phyloP scores from a whole-genome alignment of 805 yeast species.

The Debaryomyces maramus region DNA sequence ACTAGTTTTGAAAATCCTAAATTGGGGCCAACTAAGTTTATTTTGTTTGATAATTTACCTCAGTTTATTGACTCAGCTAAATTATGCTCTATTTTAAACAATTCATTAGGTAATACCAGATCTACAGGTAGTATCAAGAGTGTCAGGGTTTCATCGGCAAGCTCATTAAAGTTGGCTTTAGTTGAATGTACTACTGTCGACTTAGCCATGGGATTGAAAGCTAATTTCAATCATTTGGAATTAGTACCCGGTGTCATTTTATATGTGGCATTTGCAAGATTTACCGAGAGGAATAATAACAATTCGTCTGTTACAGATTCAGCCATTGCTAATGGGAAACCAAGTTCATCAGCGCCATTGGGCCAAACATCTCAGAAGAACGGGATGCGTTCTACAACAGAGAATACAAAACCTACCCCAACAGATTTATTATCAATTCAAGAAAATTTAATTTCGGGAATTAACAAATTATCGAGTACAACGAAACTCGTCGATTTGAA shows the following conservation, averaged over 20 bases:
- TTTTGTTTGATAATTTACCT: constrained; percentile 82
- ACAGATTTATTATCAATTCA: constrained; percentile 26
- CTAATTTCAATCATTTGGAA: constrained; percentile 78
- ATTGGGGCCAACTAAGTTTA: constrained; percentile 72
- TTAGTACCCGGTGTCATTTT: constrained; percentile 76
- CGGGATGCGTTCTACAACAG: constrained; percentile 2
- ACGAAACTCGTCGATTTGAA: constrained; percentile 25
- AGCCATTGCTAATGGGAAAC: neutral
- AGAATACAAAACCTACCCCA: constrained; percentile 14
- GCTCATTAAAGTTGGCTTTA: constrained; percentile 35
- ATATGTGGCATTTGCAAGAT: constrained; percentile 81
- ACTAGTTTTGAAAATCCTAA: constrained; percentile 70
- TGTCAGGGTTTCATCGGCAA: constrained; percentile 20
- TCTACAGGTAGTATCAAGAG: constrained; percentile 16
- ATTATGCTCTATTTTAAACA: constrained; percentile 26
- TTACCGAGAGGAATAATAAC: constrained; percentile 34
- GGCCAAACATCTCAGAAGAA: neutral
- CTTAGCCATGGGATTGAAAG: constrained; percentile 75
- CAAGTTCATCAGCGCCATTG: constrained; percentile 2
- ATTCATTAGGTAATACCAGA: constrained; percentile 19
- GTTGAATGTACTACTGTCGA: constrained; percentile 74
- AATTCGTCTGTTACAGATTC: neutral
- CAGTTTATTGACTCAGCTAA: constrained; percentile 56
- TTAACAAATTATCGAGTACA: constrained; percentile 18
- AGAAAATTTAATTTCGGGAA: constrained; percentile 18